phyloP scores from a whole-genome alignment of 176 grass and related monocot species.

The Oryza brachyantha region DNA sequence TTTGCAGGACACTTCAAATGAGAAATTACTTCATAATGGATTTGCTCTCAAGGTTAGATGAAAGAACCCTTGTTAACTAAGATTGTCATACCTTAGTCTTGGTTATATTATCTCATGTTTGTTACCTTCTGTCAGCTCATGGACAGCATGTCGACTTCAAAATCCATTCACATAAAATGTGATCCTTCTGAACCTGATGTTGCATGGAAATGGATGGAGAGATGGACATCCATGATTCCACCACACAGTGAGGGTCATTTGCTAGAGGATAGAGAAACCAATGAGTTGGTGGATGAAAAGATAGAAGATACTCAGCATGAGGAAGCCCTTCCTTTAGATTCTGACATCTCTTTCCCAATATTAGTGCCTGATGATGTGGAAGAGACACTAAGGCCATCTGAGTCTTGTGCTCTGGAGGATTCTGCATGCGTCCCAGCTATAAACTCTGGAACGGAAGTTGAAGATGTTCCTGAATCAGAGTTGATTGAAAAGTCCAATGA shows the following conservation, averaged over 20 bases:
- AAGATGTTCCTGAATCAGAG: slow-evolving; percentile 38
- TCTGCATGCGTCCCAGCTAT: slow-evolving; percentile 33
- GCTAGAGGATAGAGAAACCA: slow-evolving; percentile 43
- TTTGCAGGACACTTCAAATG: slow-evolving; percentile 49
- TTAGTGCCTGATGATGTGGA: slow-evolving; percentile 35
- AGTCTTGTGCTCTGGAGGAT: slow-evolving; percentile 25
- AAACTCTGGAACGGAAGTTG: slow-evolving; percentile 8
- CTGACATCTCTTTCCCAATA: slow-evolving; percentile 33
- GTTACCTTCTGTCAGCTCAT: slow-evolving; percentile 65
- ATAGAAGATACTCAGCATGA: slow-evolving; percentile 17
- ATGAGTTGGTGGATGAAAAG: slow-evolving; percentile 31
- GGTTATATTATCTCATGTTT: slow-evolving; percentile 35
- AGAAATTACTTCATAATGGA: slow-evolving; percentile 74
- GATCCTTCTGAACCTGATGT: slow-evolving; percentile 79
- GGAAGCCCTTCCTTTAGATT: slow-evolving; percentile 38
- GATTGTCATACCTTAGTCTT: slow-evolving; percentile 4
- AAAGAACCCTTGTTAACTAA: slow-evolving; percentile 11
- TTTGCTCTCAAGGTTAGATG: slow-evolving; percentile 74
- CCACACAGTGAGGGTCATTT: slow-evolving; percentile 14
- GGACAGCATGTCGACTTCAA: slow-evolving; percentile 52
- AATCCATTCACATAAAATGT: slow-evolving; percentile 72
- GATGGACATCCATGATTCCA: slow-evolving; percentile 63
- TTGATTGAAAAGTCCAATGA: slow-evolving; percentile 38
- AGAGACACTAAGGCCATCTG: slow-evolving; percentile 22
- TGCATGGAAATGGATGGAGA: slow-evolving; percentile 94